A percentile compares a stretch with the other conserved stretches of the same genome.
Conservation (phyloP, 2,329 filamentous ascomycete species). For the Calonectria pauciramosa region DNA sequence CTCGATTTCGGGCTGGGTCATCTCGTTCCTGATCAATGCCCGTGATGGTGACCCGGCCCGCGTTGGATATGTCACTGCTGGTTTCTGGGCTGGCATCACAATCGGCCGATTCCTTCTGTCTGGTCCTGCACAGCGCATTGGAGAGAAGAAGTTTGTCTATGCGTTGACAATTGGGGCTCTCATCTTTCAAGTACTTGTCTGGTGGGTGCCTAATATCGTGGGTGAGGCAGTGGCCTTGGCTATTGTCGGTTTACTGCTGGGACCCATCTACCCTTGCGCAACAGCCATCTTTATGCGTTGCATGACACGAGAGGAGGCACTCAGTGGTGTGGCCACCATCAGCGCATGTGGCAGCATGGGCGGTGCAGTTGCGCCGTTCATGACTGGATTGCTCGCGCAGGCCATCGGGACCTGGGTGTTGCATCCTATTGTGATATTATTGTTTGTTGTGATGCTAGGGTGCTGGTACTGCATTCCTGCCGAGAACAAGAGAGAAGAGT, state of each 20-base stretch:
- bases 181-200: constrained; percentile 81
- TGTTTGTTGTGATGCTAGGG: constrained; percentile 75
- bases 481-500: constrained; percentile 72
- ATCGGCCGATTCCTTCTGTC: constrained; percentile 80
- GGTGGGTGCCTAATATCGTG: constrained; percentile 82
- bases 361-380: constrained; percentile 76
- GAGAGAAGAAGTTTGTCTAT: constrained; percentile 79
- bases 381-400: constrained; percentile 75
- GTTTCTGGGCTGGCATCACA: constrained; percentile 82
- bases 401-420: constrained; percentile 73
- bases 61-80: constrained; percentile 85
- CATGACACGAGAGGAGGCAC: constrained; percentile 71
- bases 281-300: constrained; percentile 73
- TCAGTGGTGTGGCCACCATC: constrained; percentile 76
- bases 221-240: constrained; percentile 76
- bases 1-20: constrained; percentile 87
- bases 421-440: constrained; percentile 75
- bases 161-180: constrained; percentile 71
- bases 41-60: constrained; percentile 77
- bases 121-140: constrained; percentile 74
- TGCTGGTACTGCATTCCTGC: constrained; percentile 75
- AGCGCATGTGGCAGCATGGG: constrained; percentile 78
- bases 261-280: constrained; percentile 84
- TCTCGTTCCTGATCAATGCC: constrained; percentile 83
- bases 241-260: constrained; percentile 81